Percentiles rank a stretch among this genome's conserved stretches.
Conservation (phyloP, 129 eudicot genomes). For the Chrysanthemum makinoi region DNA sequence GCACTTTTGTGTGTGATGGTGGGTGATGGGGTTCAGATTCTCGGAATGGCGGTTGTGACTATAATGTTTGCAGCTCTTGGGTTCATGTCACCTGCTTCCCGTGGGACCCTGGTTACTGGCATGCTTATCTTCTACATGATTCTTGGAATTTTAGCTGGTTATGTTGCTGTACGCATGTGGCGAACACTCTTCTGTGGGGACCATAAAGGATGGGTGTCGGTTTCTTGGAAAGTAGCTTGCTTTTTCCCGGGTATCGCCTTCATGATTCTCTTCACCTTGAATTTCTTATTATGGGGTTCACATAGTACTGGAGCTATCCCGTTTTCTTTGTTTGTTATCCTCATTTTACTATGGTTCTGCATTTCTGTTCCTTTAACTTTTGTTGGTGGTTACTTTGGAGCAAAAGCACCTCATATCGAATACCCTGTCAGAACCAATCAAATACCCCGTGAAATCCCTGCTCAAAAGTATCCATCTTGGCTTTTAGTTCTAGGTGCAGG, state of each 20-base stretch:
- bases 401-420: constrained; percentile 69
- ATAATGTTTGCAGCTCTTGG: constrained; percentile 73
- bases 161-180: constrained; percentile 74
- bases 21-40: constrained; percentile 75
- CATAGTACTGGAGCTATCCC: constrained; percentile 74
- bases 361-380: constrained; percentile 71
- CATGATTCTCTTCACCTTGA: constrained; percentile 44
- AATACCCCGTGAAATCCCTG: constrained; percentile 71
- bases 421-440: constrained; percentile 67
- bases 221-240: constrained; percentile 64
- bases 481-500: constrained; percentile 79
- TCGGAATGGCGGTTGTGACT: constrained; percentile 75
- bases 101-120: constrained; percentile 62
- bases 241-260: constrained; percentile 73
- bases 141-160: constrained; percentile 71
- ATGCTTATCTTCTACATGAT: constrained; percentile 67
- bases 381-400: constrained; percentile 70
- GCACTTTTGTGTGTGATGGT: constrained; percentile 69
- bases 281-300: constrained; percentile 65
- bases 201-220: constrained; percentile 60
- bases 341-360: constrained; percentile 74
- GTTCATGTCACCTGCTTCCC: constrained; percentile 75
- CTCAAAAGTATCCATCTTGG: constrained; percentile 75
- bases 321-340: constrained; percentile 59
- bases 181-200: constrained; percentile 60